A percentile compares a stretch with the other conserved stretches of the same genome.
Conservation (phyloP, 495 filamentous ascomycete genomes). For the Hapsidospora chrysogenum region DNA sequence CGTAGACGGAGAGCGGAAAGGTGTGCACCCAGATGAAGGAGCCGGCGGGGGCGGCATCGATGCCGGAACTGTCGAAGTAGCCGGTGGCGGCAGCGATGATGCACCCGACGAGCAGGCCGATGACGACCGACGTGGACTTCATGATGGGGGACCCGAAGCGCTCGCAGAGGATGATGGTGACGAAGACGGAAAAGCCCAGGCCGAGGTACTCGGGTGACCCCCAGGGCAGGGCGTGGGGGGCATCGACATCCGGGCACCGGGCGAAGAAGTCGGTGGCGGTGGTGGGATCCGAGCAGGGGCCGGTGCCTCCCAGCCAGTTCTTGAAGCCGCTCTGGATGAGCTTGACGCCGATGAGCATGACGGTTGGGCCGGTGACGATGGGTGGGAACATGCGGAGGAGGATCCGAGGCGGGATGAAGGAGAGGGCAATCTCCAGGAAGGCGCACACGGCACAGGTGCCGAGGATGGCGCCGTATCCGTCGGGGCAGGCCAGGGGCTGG, state of each 20-base stretch:
- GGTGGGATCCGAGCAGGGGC: conserved; percentile 31
- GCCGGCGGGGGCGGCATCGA: conserved; percentile 52
- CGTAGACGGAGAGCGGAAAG: conserved; percentile 67
- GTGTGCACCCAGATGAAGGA: conserved; percentile 88
- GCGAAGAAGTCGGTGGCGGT: conserved; percentile 37
- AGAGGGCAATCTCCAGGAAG: conserved; percentile 56
- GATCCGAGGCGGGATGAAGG: conserved; percentile 51
- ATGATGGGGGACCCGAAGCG: conserved; percentile 62
- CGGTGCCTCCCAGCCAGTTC: conserved; percentile 70
- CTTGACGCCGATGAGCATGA: conserved; percentile 49
- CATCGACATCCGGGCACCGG: conserved; percentile 52
- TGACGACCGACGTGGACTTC: conserved; percentile 54
- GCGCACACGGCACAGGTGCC: conserved; percentile 59
- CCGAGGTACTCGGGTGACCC: conserved; percentile 77
- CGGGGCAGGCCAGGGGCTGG: conserved; percentile 57
- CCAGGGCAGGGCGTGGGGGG: conserved; percentile 76
- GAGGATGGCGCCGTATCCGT: conserved; percentile 71
- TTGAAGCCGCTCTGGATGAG: conserved; percentile 64
- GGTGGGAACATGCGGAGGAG: conserved; percentile 75
- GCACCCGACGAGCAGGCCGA: conserved; percentile 71
- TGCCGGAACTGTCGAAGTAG: conserved; percentile 60
- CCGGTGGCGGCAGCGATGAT: conserved; percentile 73
- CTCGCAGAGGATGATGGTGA: conserved; percentile 78
- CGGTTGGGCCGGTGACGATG: conserved; percentile 73
- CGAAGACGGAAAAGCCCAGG: conserved; percentile 76